Conservation (phyloP, 2,329 filamentous ascomycete genomes). For the Rhinocladiella similis region DNA sequence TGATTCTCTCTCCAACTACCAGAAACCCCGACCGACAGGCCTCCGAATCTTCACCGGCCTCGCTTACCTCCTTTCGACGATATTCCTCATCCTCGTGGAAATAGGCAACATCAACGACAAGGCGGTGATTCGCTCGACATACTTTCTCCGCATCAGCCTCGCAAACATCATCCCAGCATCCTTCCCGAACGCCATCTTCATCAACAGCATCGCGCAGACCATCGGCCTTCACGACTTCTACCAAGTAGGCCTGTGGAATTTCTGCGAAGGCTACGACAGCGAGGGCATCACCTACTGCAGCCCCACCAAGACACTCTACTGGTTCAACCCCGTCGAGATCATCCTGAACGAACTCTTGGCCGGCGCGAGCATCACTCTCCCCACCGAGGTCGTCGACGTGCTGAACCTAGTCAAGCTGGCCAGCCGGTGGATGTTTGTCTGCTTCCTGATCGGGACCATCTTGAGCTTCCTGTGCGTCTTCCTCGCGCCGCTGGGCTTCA, state of each 20-base stretch:
- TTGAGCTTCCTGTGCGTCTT: constrained; percentile 74
- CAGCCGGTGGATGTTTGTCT: constrained; percentile 84
- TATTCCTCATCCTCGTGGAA: constrained; percentile 79
- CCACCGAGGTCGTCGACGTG: constrained; percentile 69
- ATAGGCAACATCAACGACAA: constrained; percentile 71
- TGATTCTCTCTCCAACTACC: constrained; percentile 25
- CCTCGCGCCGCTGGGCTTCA: constrained; percentile 55
- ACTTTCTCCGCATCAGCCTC: constrained; percentile 82
- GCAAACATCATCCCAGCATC: constrained; percentile 75
- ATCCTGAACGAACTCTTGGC: constrained; percentile 76
- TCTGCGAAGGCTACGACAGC: constrained; percentile 79
- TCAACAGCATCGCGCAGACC: constrained; percentile 84
- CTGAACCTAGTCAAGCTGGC: constrained; percentile 72
- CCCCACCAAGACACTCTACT: constrained; percentile 68
- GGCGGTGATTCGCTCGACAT: constrained; percentile 66
- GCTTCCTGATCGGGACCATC: constrained; percentile 72
- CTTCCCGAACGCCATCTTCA: constrained; percentile 69
- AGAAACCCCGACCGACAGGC: constrained; percentile 35
- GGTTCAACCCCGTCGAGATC: constrained; percentile 88
- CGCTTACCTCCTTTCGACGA: constrained; percentile 70
- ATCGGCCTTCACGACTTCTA: constrained; percentile 93
- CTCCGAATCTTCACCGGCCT: constrained; percentile 66
- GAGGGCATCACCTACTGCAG: constrained; percentile 78
- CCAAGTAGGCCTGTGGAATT: constrained; percentile 87
- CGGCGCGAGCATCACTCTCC: constrained; percentile 80